Conservation (phyloP, 768 basidiomycete species). For the Tylopilus rubrobrunneus region DNA sequence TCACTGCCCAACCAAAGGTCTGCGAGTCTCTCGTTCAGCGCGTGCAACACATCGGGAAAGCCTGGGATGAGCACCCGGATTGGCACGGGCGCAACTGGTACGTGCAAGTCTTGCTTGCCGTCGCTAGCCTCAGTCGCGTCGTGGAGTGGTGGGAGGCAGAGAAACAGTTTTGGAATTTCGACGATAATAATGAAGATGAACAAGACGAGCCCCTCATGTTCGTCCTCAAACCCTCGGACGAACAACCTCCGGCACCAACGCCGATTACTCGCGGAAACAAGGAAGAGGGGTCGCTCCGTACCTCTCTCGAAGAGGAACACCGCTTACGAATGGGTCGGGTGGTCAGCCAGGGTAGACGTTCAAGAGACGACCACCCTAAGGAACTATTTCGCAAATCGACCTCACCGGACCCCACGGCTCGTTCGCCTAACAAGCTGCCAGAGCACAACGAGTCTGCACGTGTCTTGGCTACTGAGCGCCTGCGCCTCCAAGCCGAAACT, state of each 20-base stretch:
- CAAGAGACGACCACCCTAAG: conserved; percentile 57
- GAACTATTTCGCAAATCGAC: conserved; percentile 38
- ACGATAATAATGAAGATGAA: conserved; percentile 85
- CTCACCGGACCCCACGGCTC: conserved; percentile 34
- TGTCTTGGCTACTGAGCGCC: conserved; percentile 81
- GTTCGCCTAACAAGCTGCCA: conserved; percentile 42
- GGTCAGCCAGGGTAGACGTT: conserved; percentile 47
- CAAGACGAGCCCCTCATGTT: conserved; percentile 90
- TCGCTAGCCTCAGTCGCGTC: conserved; percentile 93
- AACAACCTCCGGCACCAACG: conserved; percentile 39
- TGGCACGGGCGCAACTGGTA: conserved; percentile 99
- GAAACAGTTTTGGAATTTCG: conserved; percentile 99
- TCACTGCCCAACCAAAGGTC: conserved; percentile 80
- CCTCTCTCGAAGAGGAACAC: conserved; percentile 30
- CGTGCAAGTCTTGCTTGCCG: conserved; percentile 91
- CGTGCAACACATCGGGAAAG: conserved; percentile 87
- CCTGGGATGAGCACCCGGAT: conserved; percentile 97
- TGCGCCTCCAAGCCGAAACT: conserved; percentile 87
- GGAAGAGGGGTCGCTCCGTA: conserved; percentile 36
- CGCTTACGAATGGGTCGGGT: conserved; percentile 47
- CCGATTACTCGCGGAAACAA: conserved; percentile 36
- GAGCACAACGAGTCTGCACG: conserved; percentile 73
- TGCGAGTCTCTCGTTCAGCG: conserved; percentile 87
- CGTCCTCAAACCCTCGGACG: conserved; percentile 85
- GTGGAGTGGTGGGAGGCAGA: conserved; percentile 99